Base-by-base conservation (phyloP, 169 alveolate genomes). In the Plasmodium relictum region DNA sequence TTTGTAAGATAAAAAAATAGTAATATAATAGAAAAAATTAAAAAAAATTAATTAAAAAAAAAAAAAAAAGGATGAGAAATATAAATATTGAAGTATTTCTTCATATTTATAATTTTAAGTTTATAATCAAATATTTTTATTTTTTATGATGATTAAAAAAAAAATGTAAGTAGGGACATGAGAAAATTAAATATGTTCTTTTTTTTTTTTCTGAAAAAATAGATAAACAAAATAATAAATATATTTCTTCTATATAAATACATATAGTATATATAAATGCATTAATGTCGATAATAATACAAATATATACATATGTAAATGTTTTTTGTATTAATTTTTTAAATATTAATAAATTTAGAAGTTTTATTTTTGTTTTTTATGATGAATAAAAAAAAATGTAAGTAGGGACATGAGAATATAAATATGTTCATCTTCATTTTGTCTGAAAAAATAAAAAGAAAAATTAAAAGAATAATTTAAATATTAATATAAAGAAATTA, bases 331-430 rank as follows among this genome's bases (percentile, higher is more conserved):
- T 14, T 71, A 12, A 24, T 71, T 48, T 54, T 24, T 50, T 71
- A 45, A 26, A 26, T 37, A 20, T 65, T 14, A 37, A 52, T n/a
- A 2, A 5, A 31, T 48, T 1, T n/a, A 48, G 18, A 48, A 22
- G 58, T 0, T 22, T 18, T 31, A 3, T 31, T 83, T 83, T 83
- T 69, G 69, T 83, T 83, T 83, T 83, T 83, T 20, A 83, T 83
- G 91, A 83, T 83, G 91, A 83, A 54, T 54, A 68, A 83, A 83
- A 16, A 50, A 72, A 74, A 83, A 69, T 52, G 86, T 73, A 83
- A 83, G 91, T 83, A 83, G 91, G 91, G 91, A 83, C 91, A 83
- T 69, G 91, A 83, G 91, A 83, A 83, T 83, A 78, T 52, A 83
- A 66, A 66, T 69, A 48, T 83, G 91, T 83, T 83, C 91, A 85